These are phyloP conservation scores for Astraeus odoratus DNA, from an alignment of 768 basidiomycete genomes.

Conservation along the genomic window DNA sequence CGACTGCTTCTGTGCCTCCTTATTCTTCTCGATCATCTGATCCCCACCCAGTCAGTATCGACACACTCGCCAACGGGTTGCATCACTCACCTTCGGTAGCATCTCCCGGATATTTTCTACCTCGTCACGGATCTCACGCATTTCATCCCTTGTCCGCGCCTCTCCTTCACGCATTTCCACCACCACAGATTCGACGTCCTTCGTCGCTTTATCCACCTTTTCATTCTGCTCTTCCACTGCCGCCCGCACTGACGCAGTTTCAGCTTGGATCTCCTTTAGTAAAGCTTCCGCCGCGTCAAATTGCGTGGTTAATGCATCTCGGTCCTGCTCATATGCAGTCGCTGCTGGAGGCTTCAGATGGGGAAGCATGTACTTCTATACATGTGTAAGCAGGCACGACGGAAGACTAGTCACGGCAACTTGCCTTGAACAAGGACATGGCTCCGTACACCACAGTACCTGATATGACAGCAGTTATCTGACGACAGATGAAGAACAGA, in stretches of 20 bases:
- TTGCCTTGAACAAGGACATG: slow-evolving; percentile 69
- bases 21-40: slow-evolving; percentile 93
- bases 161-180: slow-evolving; percentile 75
- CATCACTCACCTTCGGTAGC: slow-evolving; percentile 73
- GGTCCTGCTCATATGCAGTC: slow-evolving; percentile 86
- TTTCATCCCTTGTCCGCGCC: slow-evolving; percentile 72
- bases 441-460: slow-evolving; percentile 81
- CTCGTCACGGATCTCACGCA: slow-evolving; percentile 89
- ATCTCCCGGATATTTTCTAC: slow-evolving; percentile 85
- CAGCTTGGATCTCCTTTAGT: slow-evolving; percentile 71
- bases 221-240: slow-evolving; percentile 74
- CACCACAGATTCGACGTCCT: slow-evolving; percentile 67
- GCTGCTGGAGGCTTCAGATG: slow-evolving; percentile 84
- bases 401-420: slow-evolving; percentile 9
- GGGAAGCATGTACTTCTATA: slow-evolving; percentile 83
- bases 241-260: slow-evolving; percentile 63
- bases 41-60: not conserved
- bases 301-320: slow-evolving; percentile 76
- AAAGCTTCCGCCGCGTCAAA: slow-evolving; percentile 85
- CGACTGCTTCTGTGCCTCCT: slow-evolving; percentile 76
- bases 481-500: slow-evolving; percentile 12
- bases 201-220: slow-evolving; percentile 62
- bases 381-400: not conserved
- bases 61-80: not conserved
- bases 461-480: slow-evolving; percentile 93